These are phyloP conservation scores for Aegilops umbellulata DNA, from an alignment of 176 grass and related monocot genomes.

Conservation along the genomic window DNA sequence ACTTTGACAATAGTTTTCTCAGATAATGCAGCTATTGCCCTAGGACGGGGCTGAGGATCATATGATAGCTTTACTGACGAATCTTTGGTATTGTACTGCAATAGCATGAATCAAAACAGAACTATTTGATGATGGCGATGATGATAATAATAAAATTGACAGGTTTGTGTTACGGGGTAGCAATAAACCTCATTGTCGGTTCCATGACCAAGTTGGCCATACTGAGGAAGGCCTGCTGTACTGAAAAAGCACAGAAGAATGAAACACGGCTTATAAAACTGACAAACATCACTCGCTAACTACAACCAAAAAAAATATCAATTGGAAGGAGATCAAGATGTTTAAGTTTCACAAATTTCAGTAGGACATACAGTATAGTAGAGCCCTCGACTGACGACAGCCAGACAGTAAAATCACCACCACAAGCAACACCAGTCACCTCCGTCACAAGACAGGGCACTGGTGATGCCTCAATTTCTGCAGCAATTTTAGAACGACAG, in stretches of 20 bases:
- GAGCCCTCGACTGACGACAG: constrained; percentile 84
- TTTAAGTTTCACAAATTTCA: constrained; percentile 13
- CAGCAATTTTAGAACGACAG: constrained; percentile 33
- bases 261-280: constrained; percentile 40
- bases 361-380: constrained; percentile 83
- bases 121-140: neutral
- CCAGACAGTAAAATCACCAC: constrained; percentile 96
- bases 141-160: neutral
- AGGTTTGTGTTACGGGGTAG: neutral
- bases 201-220: constrained; percentile 96
- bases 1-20: constrained; percentile 88
- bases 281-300: constrained; percentile 37
- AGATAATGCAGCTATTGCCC: constrained; percentile 73
- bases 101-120: constrained; percentile 27
- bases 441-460: constrained; percentile 73
- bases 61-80: constrained; percentile 85
- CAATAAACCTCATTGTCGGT: constrained; percentile 86
- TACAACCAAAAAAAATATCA: constrained; percentile 21
- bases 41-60: constrained; percentile 80
- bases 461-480: constrained; percentile 85
- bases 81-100: constrained; percentile 96
- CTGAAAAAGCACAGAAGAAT: constrained; percentile 62
- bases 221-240: constrained; percentile 90
- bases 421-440: constrained; percentile 66
- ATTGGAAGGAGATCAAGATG: constrained; percentile 14